Evolutionary conservation across 75 land plant species (phyloP), one percentile per base, ranked within the genome.

Genomic region (Pinus albicaulis): DNA sequence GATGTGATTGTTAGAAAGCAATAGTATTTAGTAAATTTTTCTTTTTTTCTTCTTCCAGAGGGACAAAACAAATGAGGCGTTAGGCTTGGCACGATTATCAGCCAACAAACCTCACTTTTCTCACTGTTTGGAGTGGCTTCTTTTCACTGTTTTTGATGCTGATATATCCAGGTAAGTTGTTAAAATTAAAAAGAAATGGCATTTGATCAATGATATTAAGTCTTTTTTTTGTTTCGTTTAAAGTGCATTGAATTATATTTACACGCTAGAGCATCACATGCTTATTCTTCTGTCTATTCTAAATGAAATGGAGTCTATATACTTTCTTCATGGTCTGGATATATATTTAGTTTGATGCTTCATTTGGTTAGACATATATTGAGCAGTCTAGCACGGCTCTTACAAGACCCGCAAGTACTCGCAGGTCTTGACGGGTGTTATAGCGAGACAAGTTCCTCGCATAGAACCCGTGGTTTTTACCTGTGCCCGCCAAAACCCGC

Each of bases 61-160:
- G 77, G 86, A 88, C 76, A 98, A 95, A 77, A 82, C 59, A 55
- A 93, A 90, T 75, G 99, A 98, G 79, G 99, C 99, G 69, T 79
- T 95, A 74, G 78, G 87, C 57, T 84, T 98, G 59, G 99, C 99
- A 73, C 79, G 74, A 60, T 80, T 95, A 69, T 98, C 96, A 60
- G 95, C 89, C 74, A 89, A 92, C 61, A 92, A 90, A 73, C 96
- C 98, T 76, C 98, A 95, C 76, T 98, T 98, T 87, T 92, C 99
- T 7, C 98, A 98, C 78, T 98, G 99, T 74, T 64, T 98, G 80
- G 99, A 98, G 80, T 98, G 99, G 99, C 91, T 98, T 74, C 96
- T 98, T 31, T 98, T 98, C 76, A 98, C 98, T 72, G 99, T 95
- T 63, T 98, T 98, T 87, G 99, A 98, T 85, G 96, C 95, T 73